Evolutionary conservation across 2,329 filamentous ascomycete species (phyloP), one percentile per base, ranked within the genome.

Genomic region (Epichloe aotearoae): DNA sequence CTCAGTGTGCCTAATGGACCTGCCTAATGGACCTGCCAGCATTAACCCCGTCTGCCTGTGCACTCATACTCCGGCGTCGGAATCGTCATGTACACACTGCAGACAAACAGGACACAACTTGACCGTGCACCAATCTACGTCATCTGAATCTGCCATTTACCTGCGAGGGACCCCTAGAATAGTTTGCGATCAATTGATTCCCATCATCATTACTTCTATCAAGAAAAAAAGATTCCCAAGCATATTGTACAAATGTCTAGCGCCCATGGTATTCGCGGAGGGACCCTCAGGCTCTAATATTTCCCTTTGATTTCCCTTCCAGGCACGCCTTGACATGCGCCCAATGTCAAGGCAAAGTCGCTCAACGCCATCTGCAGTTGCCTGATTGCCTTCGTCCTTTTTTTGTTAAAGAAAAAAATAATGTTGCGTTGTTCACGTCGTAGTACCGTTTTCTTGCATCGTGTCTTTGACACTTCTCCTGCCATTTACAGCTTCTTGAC

Each of bases 401-500:
- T 43, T 43, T 23, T 7, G 19, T 17, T 23, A 37, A 43, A 34
- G 10, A 20, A 33, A 49, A 49, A 49, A 50, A 43, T 30, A 8
- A 7, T 45, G 26, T 19, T 50, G 20, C 47, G 19, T 36, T 46
- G 50, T 42, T 49, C 45, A 23, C 11, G 11, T 40, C 12, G 23
- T 46, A 37, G 20, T 47, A 37, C 45, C 43, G 5, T 45, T 34
- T 26, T 33, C 19, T 10, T 30, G 19, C 5, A 10, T 34, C 45
- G n/a, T 39, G 23, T 37, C 34, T 8, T 26, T 38, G 15, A 36
- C 40, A 19, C 23, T 26, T 20, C 15, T 12, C 14, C 17, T 36
- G 39, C 17, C 47, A 59, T 69, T 86, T 88, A 97, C 73, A 95
- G 78, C 77, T 89, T 89, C 66, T 90, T 89, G 70, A 82, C 83